Evolutionary conservation across 2,329 filamentous ascomycete species (phyloP), one percentile per base, ranked within the genome.

Genomic region (Verticillium nonalfalfae): DNA sequence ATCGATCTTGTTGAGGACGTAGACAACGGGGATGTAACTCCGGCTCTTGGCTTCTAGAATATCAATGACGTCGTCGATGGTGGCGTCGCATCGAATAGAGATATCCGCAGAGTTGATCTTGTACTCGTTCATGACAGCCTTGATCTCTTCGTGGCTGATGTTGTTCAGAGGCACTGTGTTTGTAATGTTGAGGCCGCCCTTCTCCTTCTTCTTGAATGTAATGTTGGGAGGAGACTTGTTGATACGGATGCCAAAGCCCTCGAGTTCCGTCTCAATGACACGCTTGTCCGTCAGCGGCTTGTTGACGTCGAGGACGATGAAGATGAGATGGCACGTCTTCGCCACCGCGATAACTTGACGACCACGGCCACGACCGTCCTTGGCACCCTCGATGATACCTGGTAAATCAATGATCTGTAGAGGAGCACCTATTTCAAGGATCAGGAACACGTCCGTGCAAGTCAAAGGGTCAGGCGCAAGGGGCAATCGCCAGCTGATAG

Each of bases 151-250:
- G 68, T 93, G 84, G 74, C 95, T 91, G 71, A 99, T 97, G 76
- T 99, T 92, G 31, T 90, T 90, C 68, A 99, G 81, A 5, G 93
- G 92, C 55, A 95, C 89, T 2, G 95, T 99, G 77, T 87, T 95
- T n/a, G 93, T 97, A 72, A 99, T 95, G 72, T 91, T 93, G 72
- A 99, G 87, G 39, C 95, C 95, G 68, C 95, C 95, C 79, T 98
- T 98, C 78, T 99, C 95, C 82, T 99, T 99, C 83, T 99, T 99
- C 79, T 89, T 96, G 82, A 97, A 97, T n/a, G 95, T 91, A 71
- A 99, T 99, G 75, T 99, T 99, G 50, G 95, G 95, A 33, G 95
- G 95, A 69, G 87, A 80, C 81, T 98, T 99, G 82, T 99, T 99
- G 81, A 98, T 94, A 61, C 95, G 86, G 73, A 99, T 97, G 38